Evolutionary conservation across 2,329 filamentous ascomycete species (phyloP), one percentile per base, ranked within the genome.

Genomic region (Lachnellula hyalina): DNA sequence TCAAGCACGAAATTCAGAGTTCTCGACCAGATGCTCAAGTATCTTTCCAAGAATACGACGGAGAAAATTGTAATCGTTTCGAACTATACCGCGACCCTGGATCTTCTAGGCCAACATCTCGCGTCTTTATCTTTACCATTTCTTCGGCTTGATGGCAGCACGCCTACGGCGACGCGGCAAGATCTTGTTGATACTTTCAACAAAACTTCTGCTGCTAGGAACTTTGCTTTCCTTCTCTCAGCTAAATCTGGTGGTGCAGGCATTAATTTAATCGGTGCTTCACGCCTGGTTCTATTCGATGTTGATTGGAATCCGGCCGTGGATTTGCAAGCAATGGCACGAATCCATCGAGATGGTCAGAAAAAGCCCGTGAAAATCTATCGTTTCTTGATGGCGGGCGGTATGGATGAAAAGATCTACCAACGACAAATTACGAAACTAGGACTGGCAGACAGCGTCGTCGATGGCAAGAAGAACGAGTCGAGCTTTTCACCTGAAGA

Each of bases 31-130:
- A 73, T 90, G 8, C 71, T 90, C 1, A 78, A 85, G 61, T 77
- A 76, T 11, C 76, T 90, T 23, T 78, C 77, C 48, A 78, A 74
- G 2, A 81, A 75, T 0, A 87, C 85, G 0, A 72, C 77, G 1
- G 86, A 90, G 63, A 90, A 89, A 64, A 80, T 90, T 23, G 84
- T 90, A 9, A 75, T 90, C 8, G 85, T 90, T n/a, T 89, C 85
- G 19, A 89, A 89, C 65, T 89, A 88, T 67, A 90, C 86, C 0
- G 82, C 83, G 9, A 90, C 86, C 0, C 77, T 90, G 9, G 83
- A 87, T 62, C 76, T 89, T 58, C 78, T 90, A 4, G 80, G 79
- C 44, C 78, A 76, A 3, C 76, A 89, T 2, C 75, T 89, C 4
- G 73, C 75, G 2, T 80, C 82, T 1, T 74, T 86, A 15, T 79